Evolutionary conservation across 768 basidiomycete species (phyloP).

Genomic region (Brasilioporus rufonigricans): DNA sequence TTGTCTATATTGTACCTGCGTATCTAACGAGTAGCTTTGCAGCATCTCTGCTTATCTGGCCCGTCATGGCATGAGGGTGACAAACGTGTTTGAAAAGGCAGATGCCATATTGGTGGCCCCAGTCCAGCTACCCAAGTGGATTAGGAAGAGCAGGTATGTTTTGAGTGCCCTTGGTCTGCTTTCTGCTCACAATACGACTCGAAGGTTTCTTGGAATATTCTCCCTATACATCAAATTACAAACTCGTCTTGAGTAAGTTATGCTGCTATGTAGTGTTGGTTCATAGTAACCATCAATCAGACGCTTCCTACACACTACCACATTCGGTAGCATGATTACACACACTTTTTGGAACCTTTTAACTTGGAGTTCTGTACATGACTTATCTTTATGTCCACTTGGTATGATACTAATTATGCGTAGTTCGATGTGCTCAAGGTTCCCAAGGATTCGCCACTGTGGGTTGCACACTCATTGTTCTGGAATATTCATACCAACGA

Average conservation of each 20-base stretch:
- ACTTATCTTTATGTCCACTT: background rate
- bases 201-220: conserved; percentile 48
- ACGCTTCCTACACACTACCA: conserved; percentile 60
- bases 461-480: conserved; percentile 39
- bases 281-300: conserved; percentile 28
- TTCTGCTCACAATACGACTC: background rate
- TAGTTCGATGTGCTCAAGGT: conserved; percentile 24
- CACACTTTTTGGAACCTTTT: conserved; percentile 47
- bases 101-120: conserved; percentile 51
- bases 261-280: background rate
- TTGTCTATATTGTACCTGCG: background rate
- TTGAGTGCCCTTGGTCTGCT: background rate
- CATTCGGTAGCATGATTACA: conserved; percentile 51
- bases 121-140: conserved; percentile 47
- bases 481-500: conserved; percentile 48
- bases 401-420: background rate
- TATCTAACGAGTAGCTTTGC: background rate
- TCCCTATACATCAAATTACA: conserved; percentile 47
- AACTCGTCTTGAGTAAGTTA: conserved; percentile 51
- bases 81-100: conserved; percentile 48
- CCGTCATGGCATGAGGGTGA: conserved; percentile 45
- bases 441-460: conserved; percentile 49
- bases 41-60: conserved; percentile 52
- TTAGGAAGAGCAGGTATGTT: conserved; percentile 61
- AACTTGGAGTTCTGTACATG: conserved; percentile 38